Evolutionary conservation across 148 eudicot genomes (phyloP).

Genomic region (Oxyria digyna): DNA sequence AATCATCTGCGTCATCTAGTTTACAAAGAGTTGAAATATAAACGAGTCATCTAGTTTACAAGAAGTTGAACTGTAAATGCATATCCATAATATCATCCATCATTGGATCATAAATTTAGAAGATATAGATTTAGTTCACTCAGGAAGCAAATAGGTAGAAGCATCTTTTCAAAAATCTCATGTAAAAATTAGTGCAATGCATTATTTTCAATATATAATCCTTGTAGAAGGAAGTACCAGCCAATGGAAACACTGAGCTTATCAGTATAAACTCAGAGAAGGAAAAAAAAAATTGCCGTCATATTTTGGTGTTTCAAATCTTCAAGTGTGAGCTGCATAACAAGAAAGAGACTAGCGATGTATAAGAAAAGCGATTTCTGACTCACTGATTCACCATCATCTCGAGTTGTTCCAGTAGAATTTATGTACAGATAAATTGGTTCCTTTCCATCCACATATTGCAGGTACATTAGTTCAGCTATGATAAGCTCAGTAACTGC

Average conservation of each 20-base stretch:
- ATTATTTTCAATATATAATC: background rate
- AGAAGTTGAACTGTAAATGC: background rate
- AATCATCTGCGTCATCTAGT: background rate
- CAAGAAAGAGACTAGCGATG: background rate
- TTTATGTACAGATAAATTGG: conserved; percentile 79
- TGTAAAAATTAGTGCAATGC: background rate
- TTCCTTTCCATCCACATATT: conserved; percentile 69
- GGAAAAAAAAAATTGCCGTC: background rate
- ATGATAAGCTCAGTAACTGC: conserved; percentile 81
- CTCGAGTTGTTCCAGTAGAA: conserved; percentile 83
- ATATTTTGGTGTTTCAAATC: background rate
- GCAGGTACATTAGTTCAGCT: conserved; percentile 78
- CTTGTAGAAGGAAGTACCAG: background rate
- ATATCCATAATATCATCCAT: too few relatives aligned
- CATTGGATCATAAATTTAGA: background rate
- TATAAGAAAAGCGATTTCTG: conserved; percentile 1
- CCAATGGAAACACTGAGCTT: background rate
- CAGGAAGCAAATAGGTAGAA: too few relatives aligned
- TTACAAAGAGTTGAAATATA: background rate
- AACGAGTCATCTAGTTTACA: background rate
- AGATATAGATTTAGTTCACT: too few relatives aligned
- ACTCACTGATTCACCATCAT: conserved; percentile 88
- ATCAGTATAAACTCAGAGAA: too few relatives aligned
- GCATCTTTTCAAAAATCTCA: background rate
- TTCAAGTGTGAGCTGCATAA: background rate